Percentiles rank a stretch among this genome's conserved stretches.
Evolutionary conservation across 176 grass and related monocot species (phyloP).

Genomic region (Zea luxurians): DNA sequence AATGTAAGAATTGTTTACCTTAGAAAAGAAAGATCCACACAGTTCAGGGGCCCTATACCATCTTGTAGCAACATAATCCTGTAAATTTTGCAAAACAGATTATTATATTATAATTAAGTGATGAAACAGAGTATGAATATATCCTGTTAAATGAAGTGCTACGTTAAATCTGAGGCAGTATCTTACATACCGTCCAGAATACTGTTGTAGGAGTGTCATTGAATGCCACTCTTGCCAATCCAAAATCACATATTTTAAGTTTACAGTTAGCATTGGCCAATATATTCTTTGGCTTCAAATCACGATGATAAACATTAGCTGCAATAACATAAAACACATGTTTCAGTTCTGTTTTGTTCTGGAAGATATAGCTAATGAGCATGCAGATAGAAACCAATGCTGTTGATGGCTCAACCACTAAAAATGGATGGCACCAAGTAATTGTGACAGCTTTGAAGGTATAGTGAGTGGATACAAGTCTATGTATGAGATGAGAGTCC

Average conservation of each 20-base stretch:
- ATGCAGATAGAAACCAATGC: not conserved
- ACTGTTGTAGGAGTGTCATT: conserved; percentile 83
- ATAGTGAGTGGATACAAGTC: not conserved
- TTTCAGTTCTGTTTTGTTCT: not conserved
- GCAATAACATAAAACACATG: conserved; percentile 47
- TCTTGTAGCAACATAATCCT: conserved; percentile 99
- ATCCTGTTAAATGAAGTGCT: not conserved
- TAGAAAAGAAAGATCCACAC: conserved; percentile 96
- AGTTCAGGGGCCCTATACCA: conserved; percentile 98
- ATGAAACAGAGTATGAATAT: conserved; percentile 11
- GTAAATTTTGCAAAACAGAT: conserved; percentile 32
- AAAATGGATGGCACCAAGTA: conserved; percentile 15
- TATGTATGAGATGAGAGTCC: not conserved
- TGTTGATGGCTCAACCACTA: conserved; percentile 25
- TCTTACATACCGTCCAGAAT: conserved; percentile 90
- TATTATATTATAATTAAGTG: not conserved
- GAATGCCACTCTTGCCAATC: conserved; percentile 94
- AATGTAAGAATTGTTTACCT: conserved; percentile 58
- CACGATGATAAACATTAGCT: conserved; percentile 99
- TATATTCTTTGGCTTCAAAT: conserved; percentile 99
- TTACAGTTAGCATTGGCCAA: conserved; percentile 99
- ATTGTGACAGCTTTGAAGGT: not conserved
- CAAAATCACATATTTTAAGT: conserved; percentile 99
- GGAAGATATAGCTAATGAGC: conserved; percentile 29
- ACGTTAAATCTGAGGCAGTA: not conserved